These are phyloP conservation scores for Mucor racemosus DNA, from an alignment of 371 early-diverging fungal species.

Conservation along the genomic window DNA sequence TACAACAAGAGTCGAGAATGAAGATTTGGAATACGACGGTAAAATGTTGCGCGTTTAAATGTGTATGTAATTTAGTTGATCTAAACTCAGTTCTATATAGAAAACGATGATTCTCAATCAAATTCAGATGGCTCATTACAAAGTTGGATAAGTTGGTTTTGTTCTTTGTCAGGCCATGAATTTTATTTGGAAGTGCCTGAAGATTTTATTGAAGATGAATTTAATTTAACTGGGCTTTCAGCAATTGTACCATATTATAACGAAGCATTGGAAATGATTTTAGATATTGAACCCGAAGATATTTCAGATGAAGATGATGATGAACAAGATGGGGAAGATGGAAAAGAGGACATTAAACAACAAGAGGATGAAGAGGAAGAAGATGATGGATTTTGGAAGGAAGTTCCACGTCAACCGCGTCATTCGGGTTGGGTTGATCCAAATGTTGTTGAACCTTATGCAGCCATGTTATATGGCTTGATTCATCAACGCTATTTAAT, in stretches of 20 bases:
- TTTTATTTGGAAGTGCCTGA: constrained; percentile 88
- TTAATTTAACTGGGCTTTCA: constrained; percentile 92
- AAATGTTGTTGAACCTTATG: constrained; percentile 56
- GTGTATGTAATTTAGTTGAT: background rate
- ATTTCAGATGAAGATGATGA: constrained; percentile 34
- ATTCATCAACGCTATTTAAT: constrained; percentile 85
- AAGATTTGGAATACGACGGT: constrained; percentile 21
- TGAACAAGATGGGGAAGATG: background rate
- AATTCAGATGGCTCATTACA: constrained; percentile 42
- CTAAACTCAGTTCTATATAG: constrained; percentile 17
- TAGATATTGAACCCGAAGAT: constrained; percentile 81
- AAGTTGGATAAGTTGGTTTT: constrained; percentile 92
- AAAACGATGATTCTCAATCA: constrained; percentile 25
- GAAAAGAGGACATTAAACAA: constrained; percentile 2
- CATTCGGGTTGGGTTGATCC: constrained; percentile 37
- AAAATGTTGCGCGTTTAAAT: background rate
- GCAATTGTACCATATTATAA: constrained; percentile 83
- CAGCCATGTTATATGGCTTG: constrained; percentile 75
- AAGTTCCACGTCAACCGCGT: constrained; percentile 17
- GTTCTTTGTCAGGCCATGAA: constrained; percentile 82
- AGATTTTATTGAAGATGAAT: constrained; percentile 91
- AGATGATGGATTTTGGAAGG: constrained; percentile 43
- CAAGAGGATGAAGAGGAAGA: constrained; percentile 28
- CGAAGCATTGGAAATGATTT: constrained; percentile 84
- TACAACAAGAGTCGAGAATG: constrained; percentile 15